Base-by-base conservation (phyloP, 768 basidiomycete species). In the Mycena filopes region DNA sequence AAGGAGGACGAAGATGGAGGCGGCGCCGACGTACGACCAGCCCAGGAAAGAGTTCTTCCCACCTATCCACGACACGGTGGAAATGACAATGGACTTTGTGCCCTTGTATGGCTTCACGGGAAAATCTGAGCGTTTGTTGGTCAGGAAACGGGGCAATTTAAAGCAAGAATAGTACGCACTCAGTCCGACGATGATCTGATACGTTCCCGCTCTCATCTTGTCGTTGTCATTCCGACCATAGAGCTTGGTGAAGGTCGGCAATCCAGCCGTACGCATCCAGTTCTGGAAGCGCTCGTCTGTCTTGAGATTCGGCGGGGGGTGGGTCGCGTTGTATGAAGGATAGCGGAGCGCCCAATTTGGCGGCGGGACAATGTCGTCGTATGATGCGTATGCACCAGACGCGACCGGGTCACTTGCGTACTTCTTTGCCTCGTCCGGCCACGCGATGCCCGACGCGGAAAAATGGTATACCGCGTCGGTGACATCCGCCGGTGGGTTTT, bases 21-120 rank as follows among this genome's bases (percentile, higher is more conserved):
- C 89, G 1, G 95, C 88, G 18, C 91, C 96, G 47, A 99, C 91
- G 73, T 99, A 99, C 2, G 96, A 94, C 95, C 96, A 99, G 10
- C 98, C 98, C 21, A 99, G 84, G 89, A 99, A 99, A 1, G 96
- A 90, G 72, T 99, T 98, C 81, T 97, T 96, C 43, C 98, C 98
- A 13, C 98, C 98, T 74, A 98, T 95, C 96, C 97, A 99, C 2
- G 96, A 95, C 16, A 98, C 95, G 4, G 97, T 99, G 46, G 96
- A 96, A 67, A 99, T 93, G 33, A 99, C 96, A 64, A 99, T 85
- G 0, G 96, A 96, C 78, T 99, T 99, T 12, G 97, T 98, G 45
- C 98, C 98, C 55, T 89, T 89, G 82, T 93, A 99, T 10, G 90
- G 85, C 49, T 86, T 81, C 51, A 99, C 97, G 7, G 98, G 98